Evolutionary conservation across 1,284 basidiomycete genomes (phyloP).

Genomic region (Heterobasidion annosum): DNA sequence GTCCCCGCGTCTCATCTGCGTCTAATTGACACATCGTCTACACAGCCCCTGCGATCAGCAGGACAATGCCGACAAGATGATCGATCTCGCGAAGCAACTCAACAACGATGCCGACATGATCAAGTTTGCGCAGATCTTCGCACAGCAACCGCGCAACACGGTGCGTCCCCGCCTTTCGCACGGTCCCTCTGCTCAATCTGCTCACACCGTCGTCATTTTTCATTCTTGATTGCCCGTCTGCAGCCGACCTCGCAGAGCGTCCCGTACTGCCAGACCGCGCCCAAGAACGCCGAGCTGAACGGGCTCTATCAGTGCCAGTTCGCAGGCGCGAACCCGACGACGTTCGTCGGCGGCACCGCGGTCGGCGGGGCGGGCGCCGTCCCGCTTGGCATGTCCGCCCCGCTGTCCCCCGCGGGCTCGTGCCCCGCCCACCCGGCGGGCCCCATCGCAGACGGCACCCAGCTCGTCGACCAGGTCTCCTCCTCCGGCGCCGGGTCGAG

Average conservation of each 20-base stretch:
- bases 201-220: neutral
- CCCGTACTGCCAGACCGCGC: constrained; percentile 31
- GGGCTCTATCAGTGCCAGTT: constrained; percentile 37
- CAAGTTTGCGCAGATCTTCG: constrained; percentile 46
- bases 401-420: constrained; percentile 27
- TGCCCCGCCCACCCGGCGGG: constrained; percentile 29
- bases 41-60: constrained; percentile 48
- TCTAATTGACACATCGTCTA: neutral
- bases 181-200: neutral
- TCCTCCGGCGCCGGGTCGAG: neutral
- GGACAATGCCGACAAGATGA: constrained; percentile 49
- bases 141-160: constrained; percentile 47
- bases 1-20: neutral
- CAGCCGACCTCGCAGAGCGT: constrained; percentile 26
- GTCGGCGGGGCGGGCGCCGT: constrained; percentile 25
- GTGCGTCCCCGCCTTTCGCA: constrained; percentile 15
- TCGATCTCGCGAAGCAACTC: constrained; percentile 50
- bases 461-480: constrained; percentile 26
- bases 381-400: constrained; percentile 23
- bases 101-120: constrained; percentile 49
- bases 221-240: neutral
- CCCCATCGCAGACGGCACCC: constrained; percentile 38
- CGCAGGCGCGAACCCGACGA: constrained; percentile 21
- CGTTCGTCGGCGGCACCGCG: constrained; percentile 21
- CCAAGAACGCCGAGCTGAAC: constrained; percentile 28